Conservation (phyloP, 257 asterid species). For the Przewalskia tangutica region DNA sequence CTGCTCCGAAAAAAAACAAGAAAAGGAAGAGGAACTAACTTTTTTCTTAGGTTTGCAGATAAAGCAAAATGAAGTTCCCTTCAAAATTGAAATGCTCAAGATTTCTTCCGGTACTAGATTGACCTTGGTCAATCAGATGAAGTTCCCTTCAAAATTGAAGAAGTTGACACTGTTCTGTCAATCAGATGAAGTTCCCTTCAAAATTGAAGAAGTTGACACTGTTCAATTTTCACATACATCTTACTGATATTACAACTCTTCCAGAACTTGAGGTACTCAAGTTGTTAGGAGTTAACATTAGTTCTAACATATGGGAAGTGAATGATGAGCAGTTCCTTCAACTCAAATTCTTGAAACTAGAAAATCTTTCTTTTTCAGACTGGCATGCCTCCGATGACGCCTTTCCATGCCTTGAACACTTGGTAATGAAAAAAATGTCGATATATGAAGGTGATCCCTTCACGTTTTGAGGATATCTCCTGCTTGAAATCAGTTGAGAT, state of each 20-base stretch:
- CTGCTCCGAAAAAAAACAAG: no score
- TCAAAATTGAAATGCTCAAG: background rate
- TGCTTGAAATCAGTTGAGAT: background rate
- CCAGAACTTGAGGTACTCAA: conserved; percentile 1
- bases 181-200: background rate
- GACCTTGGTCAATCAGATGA: no score
- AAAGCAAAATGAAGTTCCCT: no score
- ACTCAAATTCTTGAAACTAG: conserved; percentile 2
- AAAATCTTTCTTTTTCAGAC: background rate
- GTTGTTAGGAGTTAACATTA: background rate
- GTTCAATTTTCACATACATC: background rate
- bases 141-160: no score
- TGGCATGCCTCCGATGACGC: background rate
- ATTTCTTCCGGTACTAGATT: background rate
- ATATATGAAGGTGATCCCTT: background rate
- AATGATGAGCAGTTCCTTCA: background rate
- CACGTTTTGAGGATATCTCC: background rate
- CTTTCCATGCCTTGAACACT: background rate
- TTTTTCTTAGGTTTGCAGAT: no score
- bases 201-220: background rate
- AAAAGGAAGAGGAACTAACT: no score
- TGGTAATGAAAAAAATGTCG: background rate
- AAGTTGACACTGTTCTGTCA: no score
- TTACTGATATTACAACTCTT: background rate
- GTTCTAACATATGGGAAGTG: background rate